These are phyloP conservation scores for Stromatinia cepivora DNA, from an alignment of 2,329 filamentous ascomycete genomes.

Conservation along the genomic window DNA sequence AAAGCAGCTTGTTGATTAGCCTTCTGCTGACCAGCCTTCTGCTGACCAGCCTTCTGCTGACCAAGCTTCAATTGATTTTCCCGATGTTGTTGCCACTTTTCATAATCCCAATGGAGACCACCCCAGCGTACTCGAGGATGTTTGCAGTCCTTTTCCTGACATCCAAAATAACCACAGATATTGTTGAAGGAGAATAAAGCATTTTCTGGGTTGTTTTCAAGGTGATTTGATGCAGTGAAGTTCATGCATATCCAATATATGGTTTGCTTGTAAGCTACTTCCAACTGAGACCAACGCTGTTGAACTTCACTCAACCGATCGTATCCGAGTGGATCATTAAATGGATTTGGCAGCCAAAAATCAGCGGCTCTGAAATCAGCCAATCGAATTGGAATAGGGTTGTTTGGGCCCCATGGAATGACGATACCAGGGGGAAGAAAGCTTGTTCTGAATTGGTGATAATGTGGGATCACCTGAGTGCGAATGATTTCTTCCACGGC, in stretches of 20 bases:
- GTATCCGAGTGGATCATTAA: background rate
- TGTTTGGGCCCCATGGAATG: background rate
- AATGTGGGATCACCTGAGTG: background rate
- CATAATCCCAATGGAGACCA: background rate
- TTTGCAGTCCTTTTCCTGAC: background rate
- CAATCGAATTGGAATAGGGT: background rate
- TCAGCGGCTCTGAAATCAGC: background rate
- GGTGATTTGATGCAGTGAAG: background rate
- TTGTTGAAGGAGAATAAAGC: background rate
- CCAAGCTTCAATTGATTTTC: background rate
- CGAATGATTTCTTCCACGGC: background rate
- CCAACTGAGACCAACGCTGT: background rate
- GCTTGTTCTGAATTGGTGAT: background rate
- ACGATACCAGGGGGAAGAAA: background rate
- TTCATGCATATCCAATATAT: background rate
- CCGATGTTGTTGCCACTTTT: background rate
- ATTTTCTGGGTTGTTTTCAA: background rate
- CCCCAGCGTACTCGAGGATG: background rate
- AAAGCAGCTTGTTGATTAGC: background rate
- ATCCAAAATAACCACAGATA: constrained; percentile 4
- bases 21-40: background rate
- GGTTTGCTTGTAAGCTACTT: background rate
- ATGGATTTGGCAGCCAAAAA: background rate
- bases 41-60: too few species aligned
- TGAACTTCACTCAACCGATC: background rate